Conservation (phyloP, 495 filamentous ascomycete genomes). For the Penicillium salamii region DNA sequence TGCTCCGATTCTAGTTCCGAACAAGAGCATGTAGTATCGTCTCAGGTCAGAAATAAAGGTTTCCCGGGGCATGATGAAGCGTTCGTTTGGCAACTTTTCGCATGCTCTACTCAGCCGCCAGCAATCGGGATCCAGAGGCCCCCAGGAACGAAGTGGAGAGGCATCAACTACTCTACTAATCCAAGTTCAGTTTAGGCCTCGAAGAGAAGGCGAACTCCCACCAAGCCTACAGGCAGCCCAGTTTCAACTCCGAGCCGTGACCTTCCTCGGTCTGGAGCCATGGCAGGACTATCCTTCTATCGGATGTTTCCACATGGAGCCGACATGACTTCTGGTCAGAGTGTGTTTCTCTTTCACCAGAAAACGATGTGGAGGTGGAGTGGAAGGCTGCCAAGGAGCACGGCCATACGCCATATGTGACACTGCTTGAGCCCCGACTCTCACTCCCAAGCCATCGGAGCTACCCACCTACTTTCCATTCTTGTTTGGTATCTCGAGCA, state of each 20-base stretch:
- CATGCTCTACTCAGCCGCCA: not conserved
- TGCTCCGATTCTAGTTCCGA: not conserved
- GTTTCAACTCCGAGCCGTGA: slow-evolving; percentile 7
- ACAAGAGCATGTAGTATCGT: not conserved
- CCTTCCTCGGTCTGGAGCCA: slow-evolving; percentile 9
- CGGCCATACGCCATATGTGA: not conserved
- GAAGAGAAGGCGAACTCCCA: not conserved
- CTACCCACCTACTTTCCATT: slow-evolving; percentile 11
- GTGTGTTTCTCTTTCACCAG: not conserved
- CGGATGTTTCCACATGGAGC: not conserved
- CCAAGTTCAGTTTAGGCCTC: not conserved
- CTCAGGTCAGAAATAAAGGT: not conserved
- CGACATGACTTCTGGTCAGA: slow-evolving; percentile 7
- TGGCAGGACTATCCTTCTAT: slow-evolving; percentile 3
- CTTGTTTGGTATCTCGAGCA: slow-evolving; percentile 10
- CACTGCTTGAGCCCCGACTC: not conserved
- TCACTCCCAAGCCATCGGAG: not conserved
- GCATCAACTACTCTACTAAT: not conserved
- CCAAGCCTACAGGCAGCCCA: not conserved
- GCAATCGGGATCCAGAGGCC: not conserved
- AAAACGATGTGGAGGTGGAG: not conserved
- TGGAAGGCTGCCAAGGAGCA: not conserved
- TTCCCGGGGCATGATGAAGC: not conserved
- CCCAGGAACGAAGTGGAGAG: not conserved
- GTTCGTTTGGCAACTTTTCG: not conserved